Conservation (phyloP, 2,329 filamentous ascomycete genomes). For the Pestalotiopsis sp. region DNA sequence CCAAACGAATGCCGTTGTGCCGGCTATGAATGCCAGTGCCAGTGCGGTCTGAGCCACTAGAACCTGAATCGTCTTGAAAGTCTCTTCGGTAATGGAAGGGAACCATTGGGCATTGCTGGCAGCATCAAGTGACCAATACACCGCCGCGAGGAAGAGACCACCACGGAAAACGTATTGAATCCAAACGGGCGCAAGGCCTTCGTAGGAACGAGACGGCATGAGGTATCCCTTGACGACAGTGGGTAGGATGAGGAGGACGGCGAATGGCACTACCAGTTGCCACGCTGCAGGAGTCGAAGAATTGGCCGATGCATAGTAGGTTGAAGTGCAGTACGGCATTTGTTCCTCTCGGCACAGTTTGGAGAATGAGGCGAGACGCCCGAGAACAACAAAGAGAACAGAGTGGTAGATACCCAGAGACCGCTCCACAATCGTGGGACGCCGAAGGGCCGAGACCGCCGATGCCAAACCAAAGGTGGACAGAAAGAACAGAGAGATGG, state of each 20-base stretch:
- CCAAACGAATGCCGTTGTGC: conserved; percentile 83
- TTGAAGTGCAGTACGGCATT: conserved; percentile 94
- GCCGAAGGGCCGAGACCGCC: conserved; percentile 73
- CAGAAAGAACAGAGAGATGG: conserved; percentile 89
- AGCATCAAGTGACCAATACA: conserved; percentile 88
- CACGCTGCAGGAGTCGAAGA: conserved; percentile 92
- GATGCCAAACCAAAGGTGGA: conserved; percentile 82
- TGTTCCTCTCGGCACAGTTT: conserved; percentile 96
- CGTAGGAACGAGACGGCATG: conserved; percentile 79
- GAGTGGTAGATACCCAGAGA: conserved; percentile 85
- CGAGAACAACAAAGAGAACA: conserved; percentile 76
- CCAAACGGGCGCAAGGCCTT: conserved; percentile 84
- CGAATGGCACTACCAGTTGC: conserved; percentile 81
- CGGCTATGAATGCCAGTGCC: conserved; percentile 79
- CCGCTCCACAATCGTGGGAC: conserved; percentile 67
- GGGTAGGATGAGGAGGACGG: conserved; percentile 73
- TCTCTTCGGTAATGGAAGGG: conserved; percentile 55
- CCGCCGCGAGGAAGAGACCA: conserved; percentile 73
- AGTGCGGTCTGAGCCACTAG: conserved; percentile 81
- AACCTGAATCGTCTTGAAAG: conserved; percentile 74
- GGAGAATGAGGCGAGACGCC: conserved; percentile 81
- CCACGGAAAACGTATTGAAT: conserved; percentile 78
- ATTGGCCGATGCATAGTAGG: conserved; percentile 89
- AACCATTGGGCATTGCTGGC: conserved; percentile 88
- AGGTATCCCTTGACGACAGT: conserved; percentile 80